Evolutionary conservation across 2,329 filamentous ascomycete species (phyloP).

Genomic region (Cladosporium sp.): DNA sequence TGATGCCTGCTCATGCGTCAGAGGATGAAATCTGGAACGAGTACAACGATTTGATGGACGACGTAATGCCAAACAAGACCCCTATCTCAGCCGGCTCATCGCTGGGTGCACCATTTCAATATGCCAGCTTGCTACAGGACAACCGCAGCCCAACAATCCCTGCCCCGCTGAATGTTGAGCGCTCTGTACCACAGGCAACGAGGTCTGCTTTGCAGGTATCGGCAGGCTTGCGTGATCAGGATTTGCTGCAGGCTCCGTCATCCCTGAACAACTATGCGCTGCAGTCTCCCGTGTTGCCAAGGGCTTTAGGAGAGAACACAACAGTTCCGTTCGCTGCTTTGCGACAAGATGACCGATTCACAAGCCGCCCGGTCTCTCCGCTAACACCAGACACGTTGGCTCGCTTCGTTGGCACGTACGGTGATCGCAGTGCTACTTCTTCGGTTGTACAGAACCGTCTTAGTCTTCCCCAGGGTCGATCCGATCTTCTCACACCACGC

Average conservation of each 20-base stretch:
- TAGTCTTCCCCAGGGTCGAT: background rate
- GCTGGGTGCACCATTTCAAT: slow-evolving; percentile 54
- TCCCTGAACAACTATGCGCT: background rate
- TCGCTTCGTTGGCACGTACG: slow-evolving; percentile 56
- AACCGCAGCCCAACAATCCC: slow-evolving; percentile 18
- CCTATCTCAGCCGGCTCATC: slow-evolving; percentile 59
- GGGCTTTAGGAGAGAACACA: slow-evolving; percentile 16
- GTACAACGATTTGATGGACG: slow-evolving; percentile 84
- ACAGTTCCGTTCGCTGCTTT: background rate
- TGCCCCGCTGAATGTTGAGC: slow-evolving; percentile 13
- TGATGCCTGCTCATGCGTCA: slow-evolving; percentile 24
- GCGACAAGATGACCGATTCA: slow-evolving; percentile 12
- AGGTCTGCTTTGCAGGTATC: slow-evolving; percentile 20
- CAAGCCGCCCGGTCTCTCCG: slow-evolving; percentile 7
- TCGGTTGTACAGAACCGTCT: slow-evolving; percentile 26
- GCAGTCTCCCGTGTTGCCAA: slow-evolving; percentile 22
- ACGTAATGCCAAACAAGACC: slow-evolving; percentile 57
- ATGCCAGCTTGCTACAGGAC: slow-evolving; percentile 53
- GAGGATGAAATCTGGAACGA: slow-evolving; percentile 95
- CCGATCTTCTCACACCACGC: background rate
- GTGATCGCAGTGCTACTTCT: slow-evolving; percentile 41
- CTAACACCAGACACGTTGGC: slow-evolving; percentile 54
- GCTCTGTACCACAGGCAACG: slow-evolving; percentile 20
- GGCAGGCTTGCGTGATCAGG: slow-evolving; percentile 19
- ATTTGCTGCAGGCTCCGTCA: slow-evolving; percentile 15